Percentiles rank a stretch among this genome's conserved stretches.
phyloP scores from a whole-genome alignment of 139 green algal species.

The Chlorella sorokiniana region DNA sequence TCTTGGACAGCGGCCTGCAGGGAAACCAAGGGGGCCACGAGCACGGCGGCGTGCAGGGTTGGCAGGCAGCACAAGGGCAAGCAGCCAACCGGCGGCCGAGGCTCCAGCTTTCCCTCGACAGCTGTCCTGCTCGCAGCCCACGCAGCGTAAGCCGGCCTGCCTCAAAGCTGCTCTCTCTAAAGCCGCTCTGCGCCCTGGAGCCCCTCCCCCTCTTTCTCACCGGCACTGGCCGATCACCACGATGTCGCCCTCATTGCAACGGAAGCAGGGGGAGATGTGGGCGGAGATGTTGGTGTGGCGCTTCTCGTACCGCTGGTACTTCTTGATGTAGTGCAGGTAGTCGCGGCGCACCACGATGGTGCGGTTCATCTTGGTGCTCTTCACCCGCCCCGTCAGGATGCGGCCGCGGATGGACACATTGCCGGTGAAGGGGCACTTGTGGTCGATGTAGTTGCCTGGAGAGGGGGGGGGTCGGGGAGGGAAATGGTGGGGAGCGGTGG shows the following conservation, averaged over 20 bases:
- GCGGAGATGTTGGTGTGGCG: slow-evolving; percentile 94
- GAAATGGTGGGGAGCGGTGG: not conserved
- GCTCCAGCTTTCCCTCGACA: too few species aligned
- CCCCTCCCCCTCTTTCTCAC: too few species aligned
- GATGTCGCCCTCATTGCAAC: slow-evolving; percentile 90
- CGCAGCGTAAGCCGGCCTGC: too few species aligned
- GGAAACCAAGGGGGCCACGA: not conserved
- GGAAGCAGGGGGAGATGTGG: slow-evolving; percentile 97
- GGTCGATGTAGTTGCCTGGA: slow-evolving; percentile 98
- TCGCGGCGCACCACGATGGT: slow-evolving; percentile 97
- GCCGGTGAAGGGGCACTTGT: slow-evolving; percentile 99
- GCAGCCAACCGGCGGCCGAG: not conserved
- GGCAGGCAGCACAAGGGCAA: not conserved
- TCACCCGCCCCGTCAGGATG: slow-evolving; percentile 94
- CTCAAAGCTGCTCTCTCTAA: too few species aligned
- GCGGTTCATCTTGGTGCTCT: slow-evolving; percentile 97
- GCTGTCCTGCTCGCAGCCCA: too few species aligned
- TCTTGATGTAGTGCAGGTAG: slow-evolving; percentile 99
- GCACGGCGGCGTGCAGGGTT: not conserved
- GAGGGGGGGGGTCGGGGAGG: not conserved
- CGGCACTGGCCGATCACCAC: slow-evolving; percentile 97
- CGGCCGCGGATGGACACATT: slow-evolving; percentile 97
- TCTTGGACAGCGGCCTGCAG: slow-evolving; percentile 96
- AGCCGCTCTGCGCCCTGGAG: too few species aligned
- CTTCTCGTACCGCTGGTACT: slow-evolving; percentile 97